Conservation (phyloP, 257 asterid genomes). For the Forsythia viridissima region DNA sequence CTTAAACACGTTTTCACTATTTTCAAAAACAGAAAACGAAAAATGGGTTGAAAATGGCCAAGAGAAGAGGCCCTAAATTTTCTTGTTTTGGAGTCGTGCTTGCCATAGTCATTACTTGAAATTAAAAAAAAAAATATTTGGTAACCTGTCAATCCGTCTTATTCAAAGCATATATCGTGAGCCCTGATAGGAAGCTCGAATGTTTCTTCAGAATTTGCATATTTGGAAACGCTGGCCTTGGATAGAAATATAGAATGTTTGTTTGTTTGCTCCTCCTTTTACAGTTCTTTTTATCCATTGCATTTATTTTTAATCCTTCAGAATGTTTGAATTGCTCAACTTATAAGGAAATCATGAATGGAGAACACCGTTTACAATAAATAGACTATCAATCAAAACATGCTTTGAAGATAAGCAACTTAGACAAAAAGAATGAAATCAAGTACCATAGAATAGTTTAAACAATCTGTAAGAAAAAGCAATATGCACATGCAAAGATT, state of each 20-base stretch:
- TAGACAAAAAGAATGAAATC: not conserved
- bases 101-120: not conserved
- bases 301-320: not conserved
- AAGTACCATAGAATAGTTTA: not conserved
- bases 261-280: not conserved
- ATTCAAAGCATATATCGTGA: not conserved
- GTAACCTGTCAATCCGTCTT: not conserved
- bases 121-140: not conserved
- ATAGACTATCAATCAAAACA: not conserved
- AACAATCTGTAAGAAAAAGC: not conserved
- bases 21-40: too few species aligned
- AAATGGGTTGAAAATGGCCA: too few species aligned
- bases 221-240: not conserved
- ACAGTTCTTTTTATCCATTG: too few species aligned
- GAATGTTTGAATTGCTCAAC: not conserved
- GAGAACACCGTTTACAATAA: not conserved
- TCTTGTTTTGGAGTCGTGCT: not conserved
- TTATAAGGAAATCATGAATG: not conserved
- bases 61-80: too few species aligned
- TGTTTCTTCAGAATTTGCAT: not conserved
- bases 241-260: not conserved
- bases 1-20: too few species aligned
- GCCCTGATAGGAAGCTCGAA: not conserved
- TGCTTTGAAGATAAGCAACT: not conserved
- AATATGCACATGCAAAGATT: not conserved